phyloP scores from a whole-genome alignment of 2,329 filamentous ascomycete species.

The Sarocladiaceae sp. region DNA sequence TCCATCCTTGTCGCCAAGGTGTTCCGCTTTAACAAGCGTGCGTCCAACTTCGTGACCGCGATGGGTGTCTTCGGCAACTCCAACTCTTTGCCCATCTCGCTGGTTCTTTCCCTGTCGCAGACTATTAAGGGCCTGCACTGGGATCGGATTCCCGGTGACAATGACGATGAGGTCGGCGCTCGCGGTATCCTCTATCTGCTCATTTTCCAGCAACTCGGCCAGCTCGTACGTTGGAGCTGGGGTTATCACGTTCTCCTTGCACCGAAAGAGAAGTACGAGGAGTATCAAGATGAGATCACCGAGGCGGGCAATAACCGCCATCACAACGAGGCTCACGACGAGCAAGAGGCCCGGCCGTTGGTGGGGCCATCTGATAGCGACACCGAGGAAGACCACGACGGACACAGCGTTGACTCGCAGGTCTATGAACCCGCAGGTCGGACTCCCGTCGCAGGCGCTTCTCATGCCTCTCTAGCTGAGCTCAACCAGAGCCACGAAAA shows the following conservation, averaged over 20 bases:
- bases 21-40: conserved; percentile 77
- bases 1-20: conserved; percentile 63
- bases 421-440: conserved; percentile 49
- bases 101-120: conserved; percentile 88
- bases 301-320: conserved; percentile 40
- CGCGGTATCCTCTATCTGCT: conserved; percentile 91
- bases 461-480: conserved; percentile 41
- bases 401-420: conserved; percentile 35
- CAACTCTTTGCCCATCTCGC: conserved; percentile 93
- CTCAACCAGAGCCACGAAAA: conserved; percentile 40
- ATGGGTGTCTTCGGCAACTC: conserved; percentile 99
- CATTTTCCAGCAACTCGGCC: conserved; percentile 95
- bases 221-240: conserved; percentile 96
- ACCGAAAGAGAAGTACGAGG: conserved; percentile 66
- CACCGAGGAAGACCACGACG: conserved; percentile 27
- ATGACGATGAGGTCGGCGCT: conserved; percentile 89
- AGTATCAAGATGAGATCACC: conserved; percentile 49
- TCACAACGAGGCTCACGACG: conserved; percentile 36
- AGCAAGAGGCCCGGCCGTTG: conserved; percentile 38
- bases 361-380: conserved; percentile 32
- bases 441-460: conserved; percentile 46
- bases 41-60: conserved; percentile 89
- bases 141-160: conserved; percentile 85
- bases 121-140: conserved; percentile 90
- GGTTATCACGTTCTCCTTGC: conserved; percentile 93